These are phyloP conservation scores for Eimeria maxima DNA, from an alignment of 169 alveolate genomes.

Conservation along the genomic window DNA sequence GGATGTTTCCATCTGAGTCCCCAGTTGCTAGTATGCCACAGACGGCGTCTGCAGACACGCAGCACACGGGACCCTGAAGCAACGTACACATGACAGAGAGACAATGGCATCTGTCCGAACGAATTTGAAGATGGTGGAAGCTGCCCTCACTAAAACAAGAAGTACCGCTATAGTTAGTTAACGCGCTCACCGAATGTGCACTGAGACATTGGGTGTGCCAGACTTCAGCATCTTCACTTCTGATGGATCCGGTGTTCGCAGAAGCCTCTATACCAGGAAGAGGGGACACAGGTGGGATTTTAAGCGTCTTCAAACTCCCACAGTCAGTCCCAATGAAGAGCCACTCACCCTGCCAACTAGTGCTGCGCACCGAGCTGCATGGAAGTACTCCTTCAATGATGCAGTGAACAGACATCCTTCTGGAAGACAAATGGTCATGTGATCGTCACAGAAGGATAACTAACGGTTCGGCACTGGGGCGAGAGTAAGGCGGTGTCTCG, in stretches of 20 bases:
- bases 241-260: not conserved
- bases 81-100: conserved; percentile 38
- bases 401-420: conserved; percentile 5
- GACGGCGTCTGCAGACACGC: conserved; percentile 52
- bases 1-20: conserved; percentile 16
- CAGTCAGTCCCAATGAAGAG: conserved; percentile 42
- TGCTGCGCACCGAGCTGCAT: conserved; percentile 47
- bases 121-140: not conserved
- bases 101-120: not conserved
- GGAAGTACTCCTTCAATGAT: conserved; percentile 9
- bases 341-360: conserved; percentile 61
- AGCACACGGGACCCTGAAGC: conserved; percentile 74
- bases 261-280: not conserved
- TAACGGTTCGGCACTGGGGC: not conserved
- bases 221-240: not conserved
- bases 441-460: not conserved
- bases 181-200: conserved; percentile 24
- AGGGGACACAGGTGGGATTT: not conserved
- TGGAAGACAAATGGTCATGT: not conserved
- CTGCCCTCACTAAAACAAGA: not conserved
- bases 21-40: conserved; percentile 40
- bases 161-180: not conserved
- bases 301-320: conserved; percentile 53
- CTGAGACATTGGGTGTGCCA: conserved; percentile 6
- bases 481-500: not conserved